Evolutionary conservation across 495 filamentous ascomycete species (phyloP).

Genomic region (Poronia punctata): DNA sequence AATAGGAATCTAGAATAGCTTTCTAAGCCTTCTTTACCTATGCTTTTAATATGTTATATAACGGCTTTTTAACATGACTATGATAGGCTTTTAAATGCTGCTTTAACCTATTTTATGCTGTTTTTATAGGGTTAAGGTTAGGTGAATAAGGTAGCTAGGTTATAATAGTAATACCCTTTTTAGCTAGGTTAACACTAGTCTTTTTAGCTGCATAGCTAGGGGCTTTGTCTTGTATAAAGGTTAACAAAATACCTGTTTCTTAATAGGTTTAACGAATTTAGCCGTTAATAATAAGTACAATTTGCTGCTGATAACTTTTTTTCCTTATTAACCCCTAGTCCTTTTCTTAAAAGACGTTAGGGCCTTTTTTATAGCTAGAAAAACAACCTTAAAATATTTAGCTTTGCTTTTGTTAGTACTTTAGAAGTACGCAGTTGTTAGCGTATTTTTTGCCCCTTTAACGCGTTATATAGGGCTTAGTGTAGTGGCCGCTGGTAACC

Average conservation of each 20-base stretch:
- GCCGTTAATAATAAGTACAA: slow-evolving; percentile 11
- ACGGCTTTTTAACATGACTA: background rate
- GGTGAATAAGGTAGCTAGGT: slow-evolving; percentile 20
- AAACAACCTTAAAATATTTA: slow-evolving; percentile 29
- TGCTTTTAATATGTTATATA: background rate
- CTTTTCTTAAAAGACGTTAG: slow-evolving; percentile 27
- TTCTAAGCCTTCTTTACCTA: background rate
- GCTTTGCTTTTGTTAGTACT: slow-evolving; percentile 9
- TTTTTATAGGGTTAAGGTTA: slow-evolving; percentile 25
- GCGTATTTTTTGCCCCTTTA: background rate
- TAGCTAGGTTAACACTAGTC: background rate
- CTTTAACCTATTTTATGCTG: slow-evolving; percentile 26
- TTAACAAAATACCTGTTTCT: background rate
- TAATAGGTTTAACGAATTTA: background rate
- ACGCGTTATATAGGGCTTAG: slow-evolving; percentile 13
- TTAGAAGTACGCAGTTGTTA: slow-evolving; percentile 8
- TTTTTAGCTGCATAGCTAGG: background rate
- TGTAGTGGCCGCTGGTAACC: slow-evolving; percentile 12
- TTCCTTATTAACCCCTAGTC: slow-evolving; percentile 22
- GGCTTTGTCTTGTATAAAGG: background rate
- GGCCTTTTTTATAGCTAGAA: slow-evolving; percentile 19
- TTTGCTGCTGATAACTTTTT: slow-evolving; percentile 14
- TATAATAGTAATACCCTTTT: slow-evolving; percentile 12
- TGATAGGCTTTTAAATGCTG: slow-evolving; percentile 11
- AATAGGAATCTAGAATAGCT: background rate